Evolutionary conservation across 495 filamentous ascomycete genomes (phyloP), one percentile per base, ranked within the genome.

Genomic region (Lepidopterella palustris): DNA sequence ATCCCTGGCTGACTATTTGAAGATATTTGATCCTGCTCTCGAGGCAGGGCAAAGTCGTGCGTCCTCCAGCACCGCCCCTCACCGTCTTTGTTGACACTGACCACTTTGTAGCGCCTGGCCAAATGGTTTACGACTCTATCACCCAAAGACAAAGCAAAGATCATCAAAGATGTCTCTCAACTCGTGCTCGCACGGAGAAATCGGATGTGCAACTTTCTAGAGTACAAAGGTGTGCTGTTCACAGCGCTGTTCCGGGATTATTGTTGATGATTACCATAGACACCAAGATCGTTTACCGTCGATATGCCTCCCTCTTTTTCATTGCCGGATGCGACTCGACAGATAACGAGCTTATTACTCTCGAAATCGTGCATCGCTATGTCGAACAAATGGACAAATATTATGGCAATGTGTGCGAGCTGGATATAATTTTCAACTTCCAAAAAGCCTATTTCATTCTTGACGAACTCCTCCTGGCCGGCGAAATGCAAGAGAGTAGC

Each of bases 371-470:
- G 50, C 93, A 99, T 76, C 89, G 93, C 66, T 97, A 97, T 73
- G 93, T 97, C 51, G 93, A 99, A 74, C 93, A 97, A 77, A 99
- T 97, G 93, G 93, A 99, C 80, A 99, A 97, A 73, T 99, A 97
- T 80, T 99, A 99, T 72, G 93, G 93, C 73, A 99, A 99, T 75
- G 93, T 99, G 58, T 99, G 93, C 83, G 95, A 99, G 78, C 79
- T 98, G 64, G 93, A 98, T 69, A 93, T 98, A 70, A 96, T 97
- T 69, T 99, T 99, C 82, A 97, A 97, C 74, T 97, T 97, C 73
- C 93, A 97, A 71, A 97, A 97, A 77, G 93, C 95, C 55, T 99
- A 99, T 74, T 97, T 95, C 74, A 97, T 99, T 67, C 80, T 99
- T 23, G 93, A 99, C 69, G 93, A 99, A 79, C 81, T 99, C 50